phyloP scores from a whole-genome alignment of 495 filamentous ascomycete genomes.

The Penicillium riverlandense region DNA sequence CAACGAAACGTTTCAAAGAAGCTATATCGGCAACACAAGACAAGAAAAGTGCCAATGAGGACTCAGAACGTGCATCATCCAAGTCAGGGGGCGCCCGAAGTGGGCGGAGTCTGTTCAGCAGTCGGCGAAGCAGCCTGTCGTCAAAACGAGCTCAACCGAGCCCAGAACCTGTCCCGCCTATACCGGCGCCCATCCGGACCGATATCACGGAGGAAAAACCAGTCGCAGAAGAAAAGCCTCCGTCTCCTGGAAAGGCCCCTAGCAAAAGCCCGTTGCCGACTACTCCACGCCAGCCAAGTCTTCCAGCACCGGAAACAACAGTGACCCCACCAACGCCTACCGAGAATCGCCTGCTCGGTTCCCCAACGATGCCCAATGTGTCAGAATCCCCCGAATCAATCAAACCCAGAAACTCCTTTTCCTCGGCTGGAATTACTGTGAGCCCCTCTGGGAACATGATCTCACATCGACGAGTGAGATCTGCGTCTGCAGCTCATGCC shows the following conservation, averaged over 20 bases:
- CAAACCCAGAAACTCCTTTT: constrained; percentile 18
- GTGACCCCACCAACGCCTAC: constrained; percentile 50
- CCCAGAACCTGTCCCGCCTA: constrained; percentile 21
- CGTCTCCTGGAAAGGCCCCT: constrained; percentile 5
- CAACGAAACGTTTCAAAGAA: constrained; percentile 39
- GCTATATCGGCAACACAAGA: constrained; percentile 27
- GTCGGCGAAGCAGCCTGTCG: constrained; percentile 35
- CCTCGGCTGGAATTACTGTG: constrained; percentile 28
- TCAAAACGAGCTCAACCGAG: constrained; percentile 26
- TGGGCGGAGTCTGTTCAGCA: constrained; percentile 21
- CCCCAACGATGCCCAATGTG: constrained; percentile 17
- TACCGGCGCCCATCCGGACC: constrained; percentile 32
- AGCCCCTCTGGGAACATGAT: constrained; percentile 67
- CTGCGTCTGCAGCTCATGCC: constrained; percentile 56
- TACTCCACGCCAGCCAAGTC: constrained; percentile 37
- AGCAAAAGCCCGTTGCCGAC: constrained; percentile 24
- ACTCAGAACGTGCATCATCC: constrained; percentile 34
- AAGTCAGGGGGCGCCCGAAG: constrained; percentile 28
- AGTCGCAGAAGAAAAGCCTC: background rate
- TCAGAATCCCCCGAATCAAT: constrained; percentile 32
- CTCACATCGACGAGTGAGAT: constrained; percentile 60
- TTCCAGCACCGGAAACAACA: constrained; percentile 40
- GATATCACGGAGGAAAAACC: constrained; percentile 24
- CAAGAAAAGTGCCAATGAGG: constrained; percentile 34
- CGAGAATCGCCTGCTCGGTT: constrained; percentile 15